Evolutionary conservation across 768 basidiomycete species (phyloP).

Genomic region (Pisolithus tinctorius): DNA sequence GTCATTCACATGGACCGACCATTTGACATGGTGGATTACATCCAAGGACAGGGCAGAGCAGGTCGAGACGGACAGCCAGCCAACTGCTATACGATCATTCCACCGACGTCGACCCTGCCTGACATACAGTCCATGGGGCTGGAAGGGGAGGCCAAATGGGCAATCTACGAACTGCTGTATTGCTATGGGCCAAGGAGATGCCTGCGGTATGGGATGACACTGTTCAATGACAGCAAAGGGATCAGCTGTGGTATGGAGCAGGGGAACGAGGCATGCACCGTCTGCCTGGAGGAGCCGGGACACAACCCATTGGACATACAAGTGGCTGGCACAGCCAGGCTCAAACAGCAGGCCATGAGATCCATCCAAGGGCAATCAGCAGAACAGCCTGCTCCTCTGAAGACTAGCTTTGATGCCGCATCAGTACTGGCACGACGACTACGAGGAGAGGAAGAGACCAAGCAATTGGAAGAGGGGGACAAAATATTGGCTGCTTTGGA

Average conservation of each 20-base stretch:
- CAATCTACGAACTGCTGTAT: neutral
- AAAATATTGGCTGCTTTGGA: too few relatives aligned
- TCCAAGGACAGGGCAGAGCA: conserved; percentile 14
- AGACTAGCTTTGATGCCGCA: too few relatives aligned
- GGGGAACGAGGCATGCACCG: neutral
- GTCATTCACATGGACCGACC: conserved; percentile 14
- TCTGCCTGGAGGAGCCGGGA: neutral
- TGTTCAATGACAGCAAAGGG: neutral
- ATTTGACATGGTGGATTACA: conserved; percentile 10
- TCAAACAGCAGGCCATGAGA: neutral
- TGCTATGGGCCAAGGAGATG: neutral
- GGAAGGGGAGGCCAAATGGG: neutral
- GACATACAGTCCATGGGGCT: neutral
- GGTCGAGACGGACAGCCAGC: conserved; percentile 10
- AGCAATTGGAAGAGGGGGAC: too few relatives aligned
- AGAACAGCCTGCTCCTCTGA: too few relatives aligned
- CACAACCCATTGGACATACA: neutral
- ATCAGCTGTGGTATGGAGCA: neutral
- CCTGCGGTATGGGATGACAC: neutral
- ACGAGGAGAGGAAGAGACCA: too few relatives aligned
- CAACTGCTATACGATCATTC: neutral
- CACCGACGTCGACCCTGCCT: neutral
- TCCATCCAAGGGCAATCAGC: too few relatives aligned
- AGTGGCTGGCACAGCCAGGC: neutral
- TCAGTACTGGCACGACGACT: too few relatives aligned